Evolutionary conservation across 805 yeast species (phyloP).

Genomic region (Komagataella pastoris): DNA sequence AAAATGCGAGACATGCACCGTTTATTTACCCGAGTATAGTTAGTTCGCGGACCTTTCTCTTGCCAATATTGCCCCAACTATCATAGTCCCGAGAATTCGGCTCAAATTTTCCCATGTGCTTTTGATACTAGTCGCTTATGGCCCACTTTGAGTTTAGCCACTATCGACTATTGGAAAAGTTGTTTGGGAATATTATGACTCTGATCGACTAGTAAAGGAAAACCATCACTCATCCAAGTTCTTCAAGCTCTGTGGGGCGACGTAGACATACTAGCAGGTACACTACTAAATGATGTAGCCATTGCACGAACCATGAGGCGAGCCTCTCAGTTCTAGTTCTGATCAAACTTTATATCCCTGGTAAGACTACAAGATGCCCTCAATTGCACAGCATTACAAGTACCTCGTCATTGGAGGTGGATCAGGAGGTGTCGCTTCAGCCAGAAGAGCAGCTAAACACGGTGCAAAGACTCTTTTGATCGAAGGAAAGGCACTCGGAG

Average conservation of each 20-base stretch:
- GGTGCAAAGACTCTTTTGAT: conserved; percentile 82
- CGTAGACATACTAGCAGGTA: neutral
- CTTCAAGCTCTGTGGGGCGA: too few species aligned
- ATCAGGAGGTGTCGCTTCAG: conserved; percentile 98
- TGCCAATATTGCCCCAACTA: neutral
- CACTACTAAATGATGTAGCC: neutral
- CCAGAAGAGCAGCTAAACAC: conserved; percentile 88
- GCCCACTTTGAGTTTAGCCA: neutral
- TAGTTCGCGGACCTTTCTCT: neutral
- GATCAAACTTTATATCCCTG: too few species aligned
- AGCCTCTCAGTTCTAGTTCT: too few species aligned
- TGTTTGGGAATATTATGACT: too few species aligned
- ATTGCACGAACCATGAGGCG: neutral
- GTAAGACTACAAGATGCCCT: neutral
- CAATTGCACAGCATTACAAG: conserved; percentile 45
- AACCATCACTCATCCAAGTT: too few species aligned
- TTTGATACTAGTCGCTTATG: neutral
- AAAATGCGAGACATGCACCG: neutral
- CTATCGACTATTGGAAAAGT: neutral
- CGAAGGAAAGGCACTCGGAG: conserved; percentile 80
- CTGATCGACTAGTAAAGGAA: too few species aligned
- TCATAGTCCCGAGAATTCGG: neutral
- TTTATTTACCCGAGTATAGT: neutral
- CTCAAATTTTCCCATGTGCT: neutral
- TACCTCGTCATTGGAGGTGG: conserved; percentile 98